phyloP scores from a whole-genome alignment of 2,329 filamentous ascomycete genomes.

The Sporothrix brunneoviolacea region DNA sequence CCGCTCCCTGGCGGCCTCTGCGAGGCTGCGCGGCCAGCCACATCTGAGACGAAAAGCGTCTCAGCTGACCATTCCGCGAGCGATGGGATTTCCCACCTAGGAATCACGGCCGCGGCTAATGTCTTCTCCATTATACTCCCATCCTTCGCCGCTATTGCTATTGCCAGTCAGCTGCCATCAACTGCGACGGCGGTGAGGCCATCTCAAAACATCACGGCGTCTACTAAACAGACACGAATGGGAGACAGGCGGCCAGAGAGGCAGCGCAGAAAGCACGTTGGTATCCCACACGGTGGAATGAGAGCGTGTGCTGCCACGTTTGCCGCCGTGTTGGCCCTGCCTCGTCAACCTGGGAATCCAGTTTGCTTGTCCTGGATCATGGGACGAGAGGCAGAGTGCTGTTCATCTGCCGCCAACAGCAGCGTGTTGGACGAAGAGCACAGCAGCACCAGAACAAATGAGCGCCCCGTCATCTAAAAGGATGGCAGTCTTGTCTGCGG shows the following conservation, averaged over 20 bases:
- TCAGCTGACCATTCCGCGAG: not conserved
- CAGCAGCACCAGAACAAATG: not conserved
- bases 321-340: no score
- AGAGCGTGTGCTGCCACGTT: no score
- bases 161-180: not conserved
- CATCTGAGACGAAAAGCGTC: not conserved
- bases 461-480: no score
- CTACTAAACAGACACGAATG: no score
- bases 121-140: not conserved
- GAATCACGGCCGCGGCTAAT: not conserved
- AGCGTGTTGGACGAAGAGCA: not conserved
- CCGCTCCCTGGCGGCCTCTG: not conserved
- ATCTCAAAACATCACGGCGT: no score
- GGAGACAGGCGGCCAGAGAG: no score
- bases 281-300: no score
- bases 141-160: not conserved
- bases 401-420: not conserved
- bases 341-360: no score
- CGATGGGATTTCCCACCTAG: no score
- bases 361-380: no score
- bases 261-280: no score
- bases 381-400: not conserved
- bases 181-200: slow-evolving; percentile 1
- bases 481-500: no score
- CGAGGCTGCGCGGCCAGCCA: not conserved